Percentiles rank a stretch among this genome's conserved stretches.
phyloP scores from a whole-genome alignment of 73 alveolate species.

The Diophrys sp. region DNA sequence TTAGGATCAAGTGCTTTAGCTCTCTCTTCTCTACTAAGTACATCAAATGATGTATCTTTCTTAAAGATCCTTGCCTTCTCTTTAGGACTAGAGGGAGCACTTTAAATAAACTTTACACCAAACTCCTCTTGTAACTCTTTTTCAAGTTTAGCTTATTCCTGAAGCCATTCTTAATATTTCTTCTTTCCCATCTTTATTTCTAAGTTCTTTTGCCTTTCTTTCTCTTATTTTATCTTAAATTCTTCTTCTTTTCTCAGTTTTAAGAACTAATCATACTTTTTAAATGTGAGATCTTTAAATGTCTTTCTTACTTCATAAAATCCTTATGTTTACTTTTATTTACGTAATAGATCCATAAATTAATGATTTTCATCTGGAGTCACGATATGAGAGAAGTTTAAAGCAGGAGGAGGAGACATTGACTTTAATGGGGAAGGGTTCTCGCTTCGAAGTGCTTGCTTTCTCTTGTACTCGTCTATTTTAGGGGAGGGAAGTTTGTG shows the following conservation, averaged over 20 bases:
- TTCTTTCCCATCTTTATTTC: not conserved
- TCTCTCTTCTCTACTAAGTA: not conserved
- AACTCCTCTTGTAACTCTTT: not conserved
- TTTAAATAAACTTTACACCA: not conserved
- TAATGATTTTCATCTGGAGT: not conserved
- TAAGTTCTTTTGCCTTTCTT: not conserved
- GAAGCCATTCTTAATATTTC: not conserved
- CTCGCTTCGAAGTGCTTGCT: too few relatives aligned
- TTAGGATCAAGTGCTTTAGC: not conserved
- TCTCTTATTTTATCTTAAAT: not conserved
- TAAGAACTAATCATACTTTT: not conserved
- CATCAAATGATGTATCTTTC: not conserved
- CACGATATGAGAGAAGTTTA: not conserved
- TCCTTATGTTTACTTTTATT: not conserved
- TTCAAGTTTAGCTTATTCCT: not conserved
- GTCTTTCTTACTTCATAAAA: not conserved
- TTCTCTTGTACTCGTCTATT: not conserved
- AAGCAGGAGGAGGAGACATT: slow-evolving; percentile 3
- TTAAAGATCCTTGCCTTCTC: not conserved
- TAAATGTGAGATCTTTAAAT: not conserved
- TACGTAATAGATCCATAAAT: not conserved
- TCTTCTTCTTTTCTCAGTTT: not conserved
- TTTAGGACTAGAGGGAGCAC: not conserved
- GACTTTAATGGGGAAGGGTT: too few relatives aligned
- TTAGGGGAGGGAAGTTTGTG: not conserved